Evolutionary conservation across 2,329 filamentous ascomycete genomes (phyloP), one percentile per base, ranked within the genome.

Genomic region (Colletotrichum spaethianum): DNA sequence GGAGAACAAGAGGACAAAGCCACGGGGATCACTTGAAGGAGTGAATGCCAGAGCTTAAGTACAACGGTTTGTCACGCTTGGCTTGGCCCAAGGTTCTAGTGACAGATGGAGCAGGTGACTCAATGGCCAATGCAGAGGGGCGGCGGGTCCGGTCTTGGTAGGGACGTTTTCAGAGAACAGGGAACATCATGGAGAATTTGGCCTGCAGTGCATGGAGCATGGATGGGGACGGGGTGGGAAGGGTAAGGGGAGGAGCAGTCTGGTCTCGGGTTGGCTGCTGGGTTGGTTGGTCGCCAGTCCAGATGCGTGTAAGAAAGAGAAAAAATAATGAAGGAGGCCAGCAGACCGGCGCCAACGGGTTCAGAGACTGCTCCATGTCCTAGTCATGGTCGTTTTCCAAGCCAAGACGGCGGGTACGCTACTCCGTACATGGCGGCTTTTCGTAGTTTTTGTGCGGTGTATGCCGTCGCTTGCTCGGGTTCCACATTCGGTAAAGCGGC

Each of bases 21-120:
- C 69, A 63, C 69, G 40, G 40, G 64, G 65, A 28, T 12, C 42
- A 33, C 33, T 28, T n/a, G 60, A 8, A 40, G 44, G 60, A 40
- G 67, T 64, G 65, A 69, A 44, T 52, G 50, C 65, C 38, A 69
- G 16, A 72, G 70, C 70, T 72, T 72, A 72, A 72, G 70, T 72
- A 72, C 59, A 63, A 69, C 67, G 59, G 65, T 28, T 60, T 69
- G 52, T 48, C 66, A 63, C 59, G 46, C 46, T 53, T 53, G 61
- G 36, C 48, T 48, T 52, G 69, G 64, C 28, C 48, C 44, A 63
- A 72, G 65, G 59, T 72, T 70, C 53, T 42, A 69, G 70, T 72
- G 70, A 72, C 70, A 69, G 70, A 72, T 69, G 65, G 65, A 72
- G 70, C 70, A 72, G 70, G 72, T 73, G 72, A 73, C 72, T 73